Evolutionary conservation across 768 basidiomycete genomes (phyloP).

Genomic region (Favolaschia claudopus): DNA sequence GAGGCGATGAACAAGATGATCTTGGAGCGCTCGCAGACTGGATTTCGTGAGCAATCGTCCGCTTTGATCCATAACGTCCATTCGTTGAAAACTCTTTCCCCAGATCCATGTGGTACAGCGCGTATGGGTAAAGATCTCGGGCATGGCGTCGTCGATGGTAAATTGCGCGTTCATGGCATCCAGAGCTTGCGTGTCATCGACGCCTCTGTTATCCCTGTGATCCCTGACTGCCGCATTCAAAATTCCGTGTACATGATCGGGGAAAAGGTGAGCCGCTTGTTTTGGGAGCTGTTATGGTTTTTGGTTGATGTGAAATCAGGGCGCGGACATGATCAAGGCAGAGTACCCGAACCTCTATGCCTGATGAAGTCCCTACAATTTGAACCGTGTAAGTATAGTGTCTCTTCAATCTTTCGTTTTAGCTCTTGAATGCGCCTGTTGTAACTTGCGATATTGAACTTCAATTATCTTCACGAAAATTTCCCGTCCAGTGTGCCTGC

Average conservation of each 20-base stretch:
- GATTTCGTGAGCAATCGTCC: constrained; percentile 11
- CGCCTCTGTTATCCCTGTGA: constrained; percentile 21
- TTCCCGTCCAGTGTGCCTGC: no score
- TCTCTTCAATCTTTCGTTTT: no score
- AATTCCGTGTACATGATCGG: constrained; percentile 17
- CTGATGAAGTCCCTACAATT: no score
- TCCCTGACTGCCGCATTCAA: constrained; percentile 21
- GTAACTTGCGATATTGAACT: no score
- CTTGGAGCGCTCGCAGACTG: constrained; percentile 23
- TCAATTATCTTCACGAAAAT: no score
- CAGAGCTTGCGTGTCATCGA: constrained; percentile 23
- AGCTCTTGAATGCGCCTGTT: no score
- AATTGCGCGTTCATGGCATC: constrained; percentile 15
- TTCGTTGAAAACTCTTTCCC: background rate
- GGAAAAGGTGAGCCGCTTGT: constrained; percentile 7
- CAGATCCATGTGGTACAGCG: constrained; percentile 19
- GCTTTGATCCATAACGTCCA: background rate
- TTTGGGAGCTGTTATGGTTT: background rate
- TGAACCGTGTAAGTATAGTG: no score
- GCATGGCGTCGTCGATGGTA: constrained; percentile 18
- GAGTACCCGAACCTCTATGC: constrained; percentile 9
- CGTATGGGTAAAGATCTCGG: constrained; percentile 17
- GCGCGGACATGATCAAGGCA: constrained; percentile 21
- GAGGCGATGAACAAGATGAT: constrained; percentile 25
- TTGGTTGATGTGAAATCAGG: constrained; percentile 11